A percentile compares a stretch with the other conserved stretches of the same genome.
Conservation (phyloP, 441 rosid genomes). For the Corymbia citriodora region DNA sequence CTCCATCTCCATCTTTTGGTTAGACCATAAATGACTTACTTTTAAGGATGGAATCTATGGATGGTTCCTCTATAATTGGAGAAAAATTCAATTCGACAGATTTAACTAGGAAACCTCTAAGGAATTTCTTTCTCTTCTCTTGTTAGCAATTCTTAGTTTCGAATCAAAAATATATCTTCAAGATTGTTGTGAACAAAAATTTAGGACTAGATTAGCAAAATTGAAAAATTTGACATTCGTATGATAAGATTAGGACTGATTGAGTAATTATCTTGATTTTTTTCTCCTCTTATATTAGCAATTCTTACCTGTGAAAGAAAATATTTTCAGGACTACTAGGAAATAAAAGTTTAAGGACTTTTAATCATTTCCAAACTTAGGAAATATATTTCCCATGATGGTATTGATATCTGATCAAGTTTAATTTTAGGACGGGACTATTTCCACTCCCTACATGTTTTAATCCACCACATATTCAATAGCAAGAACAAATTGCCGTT, state of each 20-base stretch:
- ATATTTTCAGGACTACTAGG: background rate
- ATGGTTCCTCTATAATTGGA: background rate
- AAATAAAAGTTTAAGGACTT: background rate
- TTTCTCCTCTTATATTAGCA: background rate
- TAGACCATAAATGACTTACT: background rate
- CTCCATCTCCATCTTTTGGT: background rate
- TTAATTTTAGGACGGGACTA: background rate
- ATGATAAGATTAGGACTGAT: background rate
- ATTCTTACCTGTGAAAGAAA: background rate
- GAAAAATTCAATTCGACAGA: background rate
- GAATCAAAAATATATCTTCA: too few relatives aligned
- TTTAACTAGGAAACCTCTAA: background rate
- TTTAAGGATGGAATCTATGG: background rate
- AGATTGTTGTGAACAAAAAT: background rate
- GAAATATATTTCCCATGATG: background rate
- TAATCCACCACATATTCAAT: background rate
- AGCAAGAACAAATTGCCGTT: background rate
- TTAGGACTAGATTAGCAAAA: background rate
- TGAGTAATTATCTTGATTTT: fast-evolving
- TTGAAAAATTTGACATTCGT: background rate
- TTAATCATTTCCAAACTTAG: background rate
- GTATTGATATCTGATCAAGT: background rate
- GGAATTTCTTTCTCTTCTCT: background rate
- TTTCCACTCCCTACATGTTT: background rate
- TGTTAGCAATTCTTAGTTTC: background rate